Conservation (phyloP, 768 basidiomycete species). For the Leccinum disarticulatum region DNA sequence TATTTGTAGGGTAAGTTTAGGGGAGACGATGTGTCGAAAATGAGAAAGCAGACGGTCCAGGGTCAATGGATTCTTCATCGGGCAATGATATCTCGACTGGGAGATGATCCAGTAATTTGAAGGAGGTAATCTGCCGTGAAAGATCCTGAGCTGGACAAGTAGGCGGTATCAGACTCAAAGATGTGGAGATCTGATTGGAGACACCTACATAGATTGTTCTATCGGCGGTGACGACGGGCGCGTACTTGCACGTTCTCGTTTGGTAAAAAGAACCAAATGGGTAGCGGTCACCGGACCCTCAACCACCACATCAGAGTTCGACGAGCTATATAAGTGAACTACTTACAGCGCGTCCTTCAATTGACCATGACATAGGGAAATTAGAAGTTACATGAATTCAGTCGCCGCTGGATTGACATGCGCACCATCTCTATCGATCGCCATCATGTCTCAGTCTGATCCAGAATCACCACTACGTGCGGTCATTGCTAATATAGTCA, state of each 20-base stretch:
- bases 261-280: background rate
- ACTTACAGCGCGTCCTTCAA: too few species aligned
- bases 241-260: background rate
- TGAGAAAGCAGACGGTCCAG: background rate
- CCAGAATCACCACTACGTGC: constrained; percentile 6
- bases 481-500: constrained; percentile 17
- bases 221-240: background rate
- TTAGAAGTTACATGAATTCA: too few species aligned
- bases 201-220: background rate
- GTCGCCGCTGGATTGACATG: too few species aligned
- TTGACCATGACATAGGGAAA: too few species aligned
- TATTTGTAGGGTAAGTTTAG: background rate
- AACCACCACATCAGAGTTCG: too few species aligned
- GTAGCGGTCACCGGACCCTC: background rate
- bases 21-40: background rate
- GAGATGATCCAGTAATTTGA: background rate
- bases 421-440: too few species aligned
- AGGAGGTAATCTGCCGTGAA: background rate
- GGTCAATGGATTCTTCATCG: background rate
- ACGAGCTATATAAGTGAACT: too few species aligned
- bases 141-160: background rate
- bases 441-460: constrained; percentile 17
- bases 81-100: background rate
- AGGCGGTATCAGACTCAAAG: background rate
- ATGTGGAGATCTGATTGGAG: background rate